Evolutionary conservation across 176 grass and related monocot species (phyloP), one percentile per base, ranked within the genome.

Genomic region (Typha latifolia): DNA sequence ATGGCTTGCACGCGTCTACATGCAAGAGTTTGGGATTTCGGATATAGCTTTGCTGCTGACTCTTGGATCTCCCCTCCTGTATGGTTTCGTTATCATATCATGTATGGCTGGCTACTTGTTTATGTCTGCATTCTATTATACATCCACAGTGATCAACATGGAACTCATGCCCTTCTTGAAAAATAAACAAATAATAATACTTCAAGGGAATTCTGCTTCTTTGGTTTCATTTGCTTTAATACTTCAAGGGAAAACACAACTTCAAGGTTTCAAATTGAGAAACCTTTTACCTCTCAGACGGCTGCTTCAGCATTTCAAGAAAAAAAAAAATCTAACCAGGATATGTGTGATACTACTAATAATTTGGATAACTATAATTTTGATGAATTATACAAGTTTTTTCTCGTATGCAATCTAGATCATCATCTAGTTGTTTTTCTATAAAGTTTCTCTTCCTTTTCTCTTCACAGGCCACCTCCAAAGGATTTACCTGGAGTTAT

Each of bases 51-150:
- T 92, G 18, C 70, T 92, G 29, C 83, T 97, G 31, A 97, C 94
- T 67, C 94, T 97, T 74, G 94, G 94, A 69, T 78, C 81, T 23
- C 94, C 94, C 12, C 89, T 87, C 73, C 76, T 83, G 94, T 93
- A 87, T 43, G 79, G n/a, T 81, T 81, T 72, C 20, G 18, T 16
- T 61, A n/a, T 62, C 56, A 12, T 48, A 34, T 47, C 2, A 29
- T 13, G 12, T 21, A 61, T 73, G 18, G 11, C 15, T 69, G 62
- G 11, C 1, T 51, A 49, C 12, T 51, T 61, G 31, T 16, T 5
- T 32, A n/a, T 6, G 4, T 66, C 29, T 14, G 2, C 0, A n/a
- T 62, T 14, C 55, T 65, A 47, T 12, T 6, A 12, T 49, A 22
- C 3, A 14, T 53, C 51, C 51, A 51, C 12, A 37, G 4, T 37